Evolutionary conservation across 73 alveolate species (phyloP).

Genomic region (Urostyla sp.): DNA sequence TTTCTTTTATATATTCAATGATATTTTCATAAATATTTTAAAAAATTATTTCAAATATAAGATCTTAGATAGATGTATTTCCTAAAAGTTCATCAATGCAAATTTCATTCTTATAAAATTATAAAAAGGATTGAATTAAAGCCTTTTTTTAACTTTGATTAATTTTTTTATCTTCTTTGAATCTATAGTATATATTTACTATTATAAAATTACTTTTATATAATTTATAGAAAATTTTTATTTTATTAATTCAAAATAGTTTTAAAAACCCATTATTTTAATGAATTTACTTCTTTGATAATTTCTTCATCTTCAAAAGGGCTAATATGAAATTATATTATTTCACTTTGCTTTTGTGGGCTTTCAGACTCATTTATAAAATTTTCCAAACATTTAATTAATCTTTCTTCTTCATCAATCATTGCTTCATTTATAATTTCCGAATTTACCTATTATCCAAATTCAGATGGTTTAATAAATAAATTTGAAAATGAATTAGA

Average conservation of each 20-base stretch:
- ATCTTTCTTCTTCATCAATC: not conserved
- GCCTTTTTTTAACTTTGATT: not conserved
- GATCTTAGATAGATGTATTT: no score
- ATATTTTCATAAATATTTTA: no score
- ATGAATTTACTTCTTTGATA: not conserved
- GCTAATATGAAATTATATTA: no score
- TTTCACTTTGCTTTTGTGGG: not conserved
- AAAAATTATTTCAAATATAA: not conserved
- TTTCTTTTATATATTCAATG: not conserved
- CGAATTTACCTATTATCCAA: no score
- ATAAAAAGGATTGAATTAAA: not conserved
- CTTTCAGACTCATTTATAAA: not conserved
- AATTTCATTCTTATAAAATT: not conserved
- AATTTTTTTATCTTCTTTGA: not conserved
- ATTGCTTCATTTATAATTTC: not conserved
- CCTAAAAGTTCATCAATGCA: not conserved
- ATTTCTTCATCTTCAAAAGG: not conserved
- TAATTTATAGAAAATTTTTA: no score
- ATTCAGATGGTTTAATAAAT: no score
- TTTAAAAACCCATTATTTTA: not conserved
- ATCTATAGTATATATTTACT: not conserved
- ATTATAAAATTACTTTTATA: not conserved
- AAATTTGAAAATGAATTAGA: no score
- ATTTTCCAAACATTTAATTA: not conserved
- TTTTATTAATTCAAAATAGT: no score